phyloP scores from a whole-genome alignment of 2,329 filamentous ascomycete species.

The Aspergillus pseudoterreus region DNA sequence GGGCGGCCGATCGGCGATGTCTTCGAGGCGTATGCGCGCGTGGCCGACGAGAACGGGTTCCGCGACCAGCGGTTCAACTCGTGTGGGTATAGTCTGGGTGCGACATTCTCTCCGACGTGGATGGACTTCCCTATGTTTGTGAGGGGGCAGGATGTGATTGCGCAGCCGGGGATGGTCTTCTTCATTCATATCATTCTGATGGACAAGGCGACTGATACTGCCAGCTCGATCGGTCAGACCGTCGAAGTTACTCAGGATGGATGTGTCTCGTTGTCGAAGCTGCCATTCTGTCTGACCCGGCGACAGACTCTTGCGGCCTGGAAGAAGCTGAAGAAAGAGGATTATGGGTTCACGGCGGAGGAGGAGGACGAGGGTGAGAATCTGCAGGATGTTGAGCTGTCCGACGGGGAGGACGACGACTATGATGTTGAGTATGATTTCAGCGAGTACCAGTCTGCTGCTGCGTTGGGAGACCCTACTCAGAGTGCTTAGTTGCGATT shows the following conservation, averaged over 20 bases:
- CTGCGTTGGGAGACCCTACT: slow-evolving; percentile 6
- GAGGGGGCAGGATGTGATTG: slow-evolving; percentile 15
- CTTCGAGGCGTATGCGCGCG: slow-evolving; percentile 26
- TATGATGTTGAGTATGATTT: slow-evolving; percentile 35
- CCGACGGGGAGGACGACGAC: slow-evolving; percentile 30
- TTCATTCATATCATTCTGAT: slow-evolving; percentile 36
- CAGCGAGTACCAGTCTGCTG: slow-evolving; percentile 24
- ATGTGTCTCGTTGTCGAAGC: slow-evolving; percentile 29
- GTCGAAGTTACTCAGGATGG: slow-evolving; percentile 27
- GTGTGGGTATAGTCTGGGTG: slow-evolving; percentile 28
- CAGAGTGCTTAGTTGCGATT: background rate
- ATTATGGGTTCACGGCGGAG: slow-evolving; percentile 29
- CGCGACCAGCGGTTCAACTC: slow-evolving; percentile 27
- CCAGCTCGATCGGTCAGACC: slow-evolving; percentile 30
- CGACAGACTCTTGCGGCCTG: slow-evolving; percentile 32
- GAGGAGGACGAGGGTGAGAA: slow-evolving; percentile 33
- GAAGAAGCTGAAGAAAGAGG: slow-evolving; percentile 32
- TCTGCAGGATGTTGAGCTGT: slow-evolving; percentile 30
- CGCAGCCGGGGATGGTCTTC: slow-evolving; percentile 28
- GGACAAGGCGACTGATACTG: slow-evolving; percentile 33
- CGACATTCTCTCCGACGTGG: slow-evolving; percentile 24
- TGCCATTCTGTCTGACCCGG: slow-evolving; percentile 30
- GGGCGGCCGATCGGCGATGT: slow-evolving; percentile 25
- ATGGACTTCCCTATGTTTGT: slow-evolving; percentile 21
- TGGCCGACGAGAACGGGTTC: slow-evolving; percentile 30